Evolutionary conservation across 2,329 filamentous ascomycete species (phyloP).

Genomic region (Neoscytalidium dimidiatum): DNA sequence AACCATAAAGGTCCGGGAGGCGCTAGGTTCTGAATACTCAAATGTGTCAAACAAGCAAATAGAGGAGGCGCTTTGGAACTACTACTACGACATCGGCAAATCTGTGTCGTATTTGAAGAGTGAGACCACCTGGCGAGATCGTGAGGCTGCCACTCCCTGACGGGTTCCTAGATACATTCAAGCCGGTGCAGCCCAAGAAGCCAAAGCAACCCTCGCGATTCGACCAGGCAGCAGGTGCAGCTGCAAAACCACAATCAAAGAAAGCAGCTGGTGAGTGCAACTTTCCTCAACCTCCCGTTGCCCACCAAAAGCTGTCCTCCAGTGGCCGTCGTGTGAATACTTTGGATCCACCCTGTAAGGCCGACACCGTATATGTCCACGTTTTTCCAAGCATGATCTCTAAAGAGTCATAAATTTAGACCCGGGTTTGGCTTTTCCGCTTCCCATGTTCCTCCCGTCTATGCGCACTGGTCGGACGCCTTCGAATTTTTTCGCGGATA

Average conservation of each 20-base stretch:
- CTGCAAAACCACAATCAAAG: slow-evolving; percentile 41
- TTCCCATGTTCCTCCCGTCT: slow-evolving; percentile 14
- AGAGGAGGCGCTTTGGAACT: slow-evolving; percentile 90
- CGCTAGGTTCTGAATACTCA: slow-evolving; percentile 52
- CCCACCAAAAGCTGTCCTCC: slow-evolving; percentile 25
- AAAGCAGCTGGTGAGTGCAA: slow-evolving; percentile 49
- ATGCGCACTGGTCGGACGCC: slow-evolving; percentile 38
- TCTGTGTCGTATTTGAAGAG: slow-evolving; percentile 77
- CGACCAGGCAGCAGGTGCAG: slow-evolving; percentile 46
- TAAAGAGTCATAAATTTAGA: slow-evolving; percentile 4
- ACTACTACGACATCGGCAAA: slow-evolving; percentile 91
- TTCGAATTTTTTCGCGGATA: slow-evolving; percentile 74
- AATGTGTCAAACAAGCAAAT: slow-evolving; percentile 69
- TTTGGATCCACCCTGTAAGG: slow-evolving; percentile 17
- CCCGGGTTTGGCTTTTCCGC: slow-evolving; percentile 7
- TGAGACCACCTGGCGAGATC: slow-evolving; percentile 24
- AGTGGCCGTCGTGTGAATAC: slow-evolving; percentile 2
- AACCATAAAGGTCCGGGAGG: slow-evolving; percentile 65
- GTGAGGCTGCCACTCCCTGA: background rate
- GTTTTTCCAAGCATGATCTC: background rate
- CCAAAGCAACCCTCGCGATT: slow-evolving; percentile 46
- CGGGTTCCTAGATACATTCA: slow-evolving; percentile 28
- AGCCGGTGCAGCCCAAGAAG: slow-evolving; percentile 37
- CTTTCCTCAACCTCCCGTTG: slow-evolving; percentile 19
- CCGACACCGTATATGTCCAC: background rate